These are phyloP conservation scores for Acrocalymma vagum DNA, from an alignment of 2,329 filamentous ascomycete species.

Conservation along the genomic window DNA sequence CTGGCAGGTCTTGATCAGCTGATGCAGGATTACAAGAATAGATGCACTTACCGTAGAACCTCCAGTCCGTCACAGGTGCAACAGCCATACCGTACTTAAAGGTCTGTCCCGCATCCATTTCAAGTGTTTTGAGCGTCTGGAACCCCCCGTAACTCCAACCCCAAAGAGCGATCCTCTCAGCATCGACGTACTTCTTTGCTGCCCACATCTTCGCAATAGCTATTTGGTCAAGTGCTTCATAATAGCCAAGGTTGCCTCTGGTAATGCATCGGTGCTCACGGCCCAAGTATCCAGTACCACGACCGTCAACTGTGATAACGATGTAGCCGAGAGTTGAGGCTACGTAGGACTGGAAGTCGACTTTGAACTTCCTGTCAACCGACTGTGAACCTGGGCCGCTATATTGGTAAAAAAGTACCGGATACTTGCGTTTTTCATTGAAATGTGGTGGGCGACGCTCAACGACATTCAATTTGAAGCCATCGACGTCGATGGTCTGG, in stretches of 20 bases:
- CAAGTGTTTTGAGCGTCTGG: constrained; percentile 92
- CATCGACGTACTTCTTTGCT: constrained; percentile 82
- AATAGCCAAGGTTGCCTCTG: constrained; percentile 83
- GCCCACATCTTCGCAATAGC: constrained; percentile 87
- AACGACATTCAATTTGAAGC: constrained; percentile 74
- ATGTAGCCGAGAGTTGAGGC: constrained; percentile 88
- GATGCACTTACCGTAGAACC: constrained; percentile 72
- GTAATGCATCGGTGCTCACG: constrained; percentile 83
- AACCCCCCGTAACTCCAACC: constrained; percentile 98
- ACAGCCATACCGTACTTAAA: constrained; percentile 99
- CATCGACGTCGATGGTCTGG: constrained; percentile 84
- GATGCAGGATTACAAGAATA: not conserved
- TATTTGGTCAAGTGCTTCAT: constrained; percentile 91
- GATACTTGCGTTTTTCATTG: constrained; percentile 82
- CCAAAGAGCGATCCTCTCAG: constrained; percentile 88
- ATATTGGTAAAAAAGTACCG: constrained; percentile 94
- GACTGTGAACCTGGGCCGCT: constrained; percentile 92
- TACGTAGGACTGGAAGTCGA: constrained; percentile 92
- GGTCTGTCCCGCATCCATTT: constrained; percentile 86
- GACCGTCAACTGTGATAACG: constrained; percentile 92
- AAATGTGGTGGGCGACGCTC: constrained; percentile 93
- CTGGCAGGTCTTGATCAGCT: constrained; percentile 43
- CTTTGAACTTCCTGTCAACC: constrained; percentile 79
- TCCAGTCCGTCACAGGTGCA: constrained; percentile 98
- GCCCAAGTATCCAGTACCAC: constrained; percentile 90